Evolutionary conservation across 495 filamentous ascomycete genomes (phyloP).

Genomic region (Hyaloscypha finlandica): DNA sequence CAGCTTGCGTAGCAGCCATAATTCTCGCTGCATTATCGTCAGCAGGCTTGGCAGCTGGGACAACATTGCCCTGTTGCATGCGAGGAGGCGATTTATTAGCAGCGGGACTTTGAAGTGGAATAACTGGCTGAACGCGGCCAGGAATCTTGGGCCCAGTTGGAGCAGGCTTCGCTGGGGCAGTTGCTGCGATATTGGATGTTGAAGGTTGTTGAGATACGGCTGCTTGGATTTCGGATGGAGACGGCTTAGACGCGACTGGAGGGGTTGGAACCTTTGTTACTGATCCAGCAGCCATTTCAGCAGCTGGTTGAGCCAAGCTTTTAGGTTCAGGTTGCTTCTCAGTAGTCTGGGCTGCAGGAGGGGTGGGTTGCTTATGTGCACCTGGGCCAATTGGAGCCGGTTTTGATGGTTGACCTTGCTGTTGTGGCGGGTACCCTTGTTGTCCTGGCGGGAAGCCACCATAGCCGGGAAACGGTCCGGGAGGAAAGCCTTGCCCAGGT

Average conservation of each 20-base stretch:
- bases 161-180: conserved; percentile 45
- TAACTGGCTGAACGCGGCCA: conserved; percentile 71
- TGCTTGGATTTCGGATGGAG: conserved; percentile 50
- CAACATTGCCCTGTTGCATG: conserved; percentile 37
- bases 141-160: conserved; percentile 65
- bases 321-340: conserved; percentile 34
- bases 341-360: conserved; percentile 35
- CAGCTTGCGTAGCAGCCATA: conserved; percentile 74
- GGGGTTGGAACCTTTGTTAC: conserved; percentile 45
- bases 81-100: conserved; percentile 19
- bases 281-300: conserved; percentile 26
- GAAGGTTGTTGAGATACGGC: conserved; percentile 44
- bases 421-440: conserved; percentile 42
- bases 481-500: conserved; percentile 76
- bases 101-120: conserved; percentile 48
- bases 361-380: conserved; percentile 47
- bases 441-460: conserved; percentile 53
- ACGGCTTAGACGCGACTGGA: conserved; percentile 69
- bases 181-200: conserved; percentile 35
- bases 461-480: conserved; percentile 46
- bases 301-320: conserved; percentile 32
- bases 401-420: conserved; percentile 43
- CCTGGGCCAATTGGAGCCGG: conserved; percentile 57
- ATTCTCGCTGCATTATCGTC: conserved; percentile 44
- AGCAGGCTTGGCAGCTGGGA: conserved; percentile 35